Percentiles rank a stretch among this genome's conserved stretches.
Conservation (phyloP, 2,329 filamentous ascomycete genomes). For the Sclerotinia glacialis region DNA sequence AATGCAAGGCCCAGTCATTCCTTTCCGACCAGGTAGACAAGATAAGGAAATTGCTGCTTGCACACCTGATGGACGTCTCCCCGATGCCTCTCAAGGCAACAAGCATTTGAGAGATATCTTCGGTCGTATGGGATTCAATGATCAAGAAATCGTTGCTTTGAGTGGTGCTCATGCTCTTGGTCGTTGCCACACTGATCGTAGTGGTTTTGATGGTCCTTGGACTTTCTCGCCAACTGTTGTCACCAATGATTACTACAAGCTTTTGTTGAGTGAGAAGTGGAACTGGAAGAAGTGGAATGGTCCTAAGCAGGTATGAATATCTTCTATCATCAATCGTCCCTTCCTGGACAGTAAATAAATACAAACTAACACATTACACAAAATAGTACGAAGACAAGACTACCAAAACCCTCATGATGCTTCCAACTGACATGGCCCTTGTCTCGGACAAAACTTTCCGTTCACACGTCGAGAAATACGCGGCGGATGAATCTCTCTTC, state of each 20-base stretch:
- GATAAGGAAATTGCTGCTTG: conserved; percentile 80
- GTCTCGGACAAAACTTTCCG: conserved; percentile 86
- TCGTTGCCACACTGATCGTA: conserved; percentile 84
- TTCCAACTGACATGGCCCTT: conserved; percentile 86
- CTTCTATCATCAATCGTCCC: neutral
- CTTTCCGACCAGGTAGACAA: conserved; percentile 80
- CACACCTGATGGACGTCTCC: conserved; percentile 89
- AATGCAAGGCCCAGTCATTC: conserved; percentile 84
- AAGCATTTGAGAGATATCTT: conserved; percentile 90
- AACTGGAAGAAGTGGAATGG: conserved; percentile 87
- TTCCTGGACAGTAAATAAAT: neutral
- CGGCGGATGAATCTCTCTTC: conserved; percentile 85
- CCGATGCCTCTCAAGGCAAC: conserved; percentile 74
- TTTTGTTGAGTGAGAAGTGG: conserved; percentile 92
- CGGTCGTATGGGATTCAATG: conserved; percentile 95
- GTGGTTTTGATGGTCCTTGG: conserved; percentile 86
- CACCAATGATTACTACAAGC: conserved; percentile 92
- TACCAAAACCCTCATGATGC: conserved; percentile 92
- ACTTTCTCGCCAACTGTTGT: conserved; percentile 87
- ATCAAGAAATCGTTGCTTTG: conserved; percentile 93
- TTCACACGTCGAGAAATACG: conserved; percentile 78
- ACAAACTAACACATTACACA: conserved; percentile 19
- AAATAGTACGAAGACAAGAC: conserved; percentile 77
- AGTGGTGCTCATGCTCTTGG: conserved; percentile 82
- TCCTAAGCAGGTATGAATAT: conserved; percentile 60